These are phyloP conservation scores for Cylindrotheca closterium DNA, from an alignment of 108 stramenopile genomes.

Conservation along the genomic window DNA sequence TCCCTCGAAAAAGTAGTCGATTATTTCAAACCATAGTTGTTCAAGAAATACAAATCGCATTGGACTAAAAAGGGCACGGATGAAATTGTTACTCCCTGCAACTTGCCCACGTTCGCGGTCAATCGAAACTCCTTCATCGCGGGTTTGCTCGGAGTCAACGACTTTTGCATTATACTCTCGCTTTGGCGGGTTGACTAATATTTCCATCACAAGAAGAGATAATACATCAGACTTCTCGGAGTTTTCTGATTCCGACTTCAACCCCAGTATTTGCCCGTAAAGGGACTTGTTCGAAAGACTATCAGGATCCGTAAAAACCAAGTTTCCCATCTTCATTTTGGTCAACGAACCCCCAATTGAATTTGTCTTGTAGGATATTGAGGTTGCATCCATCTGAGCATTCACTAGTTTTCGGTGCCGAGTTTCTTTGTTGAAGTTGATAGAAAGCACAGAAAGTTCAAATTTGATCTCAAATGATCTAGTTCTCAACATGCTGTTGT, in stretches of 20 bases:
- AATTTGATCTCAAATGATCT: conserved; percentile 43
- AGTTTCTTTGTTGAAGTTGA: conserved; percentile 73
- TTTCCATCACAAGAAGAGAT: conserved; percentile 50
- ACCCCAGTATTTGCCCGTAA: conserved; percentile 65
- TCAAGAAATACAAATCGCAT: conserved; percentile 78
- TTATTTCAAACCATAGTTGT: conserved; percentile 79
- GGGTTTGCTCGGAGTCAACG: conserved; percentile 13
- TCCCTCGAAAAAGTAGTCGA: conserved; percentile 83
- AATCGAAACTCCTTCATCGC: conserved; percentile 19
- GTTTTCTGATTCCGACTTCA: conserved; percentile 32
- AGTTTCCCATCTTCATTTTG: conserved; percentile 52
- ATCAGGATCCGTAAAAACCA: conserved; percentile 48
- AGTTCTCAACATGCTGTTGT: conserved; percentile 2
- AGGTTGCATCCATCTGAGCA: conserved; percentile 70
- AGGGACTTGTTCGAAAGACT: conserved; percentile 42
- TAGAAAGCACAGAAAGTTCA: conserved; percentile 51
- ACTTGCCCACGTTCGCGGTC: conserved; percentile 33
- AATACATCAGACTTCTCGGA: conserved; percentile 12
- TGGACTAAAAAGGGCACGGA: conserved; percentile 52
- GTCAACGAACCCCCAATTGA: conserved; percentile 49
- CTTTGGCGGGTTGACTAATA: conserved; percentile 32
- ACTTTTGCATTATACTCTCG: conserved; percentile 12
- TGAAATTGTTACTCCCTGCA: conserved; percentile 42
- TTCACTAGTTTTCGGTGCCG: conserved; percentile 55
- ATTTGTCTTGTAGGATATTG: conserved; percentile 35